Conservation (phyloP, 23 red algal genomes). For the Cyanidiococcus yangmingshanensis region DNA sequence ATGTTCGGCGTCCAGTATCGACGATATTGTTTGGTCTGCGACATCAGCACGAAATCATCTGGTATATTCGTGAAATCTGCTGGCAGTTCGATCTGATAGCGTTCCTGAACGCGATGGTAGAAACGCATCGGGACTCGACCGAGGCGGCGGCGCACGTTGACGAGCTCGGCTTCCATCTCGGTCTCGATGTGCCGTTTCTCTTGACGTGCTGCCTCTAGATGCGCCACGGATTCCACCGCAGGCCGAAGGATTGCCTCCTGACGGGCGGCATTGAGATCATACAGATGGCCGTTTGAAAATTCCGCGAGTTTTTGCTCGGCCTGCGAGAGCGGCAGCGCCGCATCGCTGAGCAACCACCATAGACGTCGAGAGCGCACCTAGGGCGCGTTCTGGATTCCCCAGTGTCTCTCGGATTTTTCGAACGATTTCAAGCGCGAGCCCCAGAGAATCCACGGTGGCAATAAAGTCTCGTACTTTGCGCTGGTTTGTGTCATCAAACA, state of each 20-base stretch:
- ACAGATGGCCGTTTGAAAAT: background rate
- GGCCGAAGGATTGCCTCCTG: constrained; percentile 40
- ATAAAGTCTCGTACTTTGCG: constrained; percentile 69
- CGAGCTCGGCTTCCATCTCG: constrained; percentile 31
- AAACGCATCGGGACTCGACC: constrained; percentile 43
- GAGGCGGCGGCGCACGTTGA: constrained; percentile 30
- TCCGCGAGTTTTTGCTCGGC: background rate
- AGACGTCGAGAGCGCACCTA: constrained; percentile 22
- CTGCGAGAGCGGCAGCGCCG: constrained; percentile 1
- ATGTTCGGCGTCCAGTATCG: constrained; percentile 74
- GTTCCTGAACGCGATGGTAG: constrained; percentile 81
- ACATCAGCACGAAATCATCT: constrained; percentile 57
- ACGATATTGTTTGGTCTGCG: constrained; percentile 62
- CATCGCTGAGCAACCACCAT: constrained; percentile 45
- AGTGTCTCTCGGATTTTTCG: constrained; percentile 23
- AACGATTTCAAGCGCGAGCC: constrained; percentile 39
- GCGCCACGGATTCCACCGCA: constrained; percentile 20
- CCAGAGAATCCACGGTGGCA: constrained; percentile 41
- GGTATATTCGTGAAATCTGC: constrained; percentile 23
- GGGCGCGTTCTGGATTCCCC: background rate
- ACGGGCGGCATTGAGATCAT: constrained; percentile 44
- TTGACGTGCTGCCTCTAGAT: constrained; percentile 27
- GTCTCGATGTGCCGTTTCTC: constrained; percentile 40
- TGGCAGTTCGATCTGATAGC: constrained; percentile 86
- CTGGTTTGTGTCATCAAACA: constrained; percentile 96